Base-by-base conservation (phyloP, 495 filamentous ascomycete species). In the Trypethelium eluteriae region DNA sequence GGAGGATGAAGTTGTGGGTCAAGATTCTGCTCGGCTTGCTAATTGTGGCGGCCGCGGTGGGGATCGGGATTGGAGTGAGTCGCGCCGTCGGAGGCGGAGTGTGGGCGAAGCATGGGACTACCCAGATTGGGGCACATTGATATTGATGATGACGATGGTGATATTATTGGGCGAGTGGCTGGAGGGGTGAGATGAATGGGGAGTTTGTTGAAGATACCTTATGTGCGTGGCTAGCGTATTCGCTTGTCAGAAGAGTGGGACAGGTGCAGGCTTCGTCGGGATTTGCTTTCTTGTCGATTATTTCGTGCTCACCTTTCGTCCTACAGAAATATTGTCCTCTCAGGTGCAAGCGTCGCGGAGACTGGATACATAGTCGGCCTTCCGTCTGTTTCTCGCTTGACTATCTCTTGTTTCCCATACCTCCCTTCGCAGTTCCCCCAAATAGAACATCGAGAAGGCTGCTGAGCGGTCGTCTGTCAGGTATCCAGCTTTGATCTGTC, bases 41-140 rank as follows among this genome's bases (percentile, higher is more conserved):
- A 14, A 78, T 84, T 5, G 74, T 87, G n/a, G 85, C 80, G 2
- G 77, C 77, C 32, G 85, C 85, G 70, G 80, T 86, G 16, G 84
- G 81, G 0, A 77, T 88, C 50, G 85, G 85, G 32, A 67, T 88
- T 67, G 85, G 85, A 2, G 85, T 88, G 63, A 83, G 81, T 3
- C 80, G 77, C 39, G 84, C 82, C 2, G 84, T 87, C 1, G 84
- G 84, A 39, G 85, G 83, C 9, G 83, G 84, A 1, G 80, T 83
- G 12, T 87, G 84, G 81, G 67, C 66, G 10, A 68, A 71, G 3
- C 39, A 72, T 16, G 69, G 69, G 10, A 62, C 67, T 56, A 69
- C 35, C 25, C 68, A 69, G 63, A 59, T 59, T 59, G 53, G 53
- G 11, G 9, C 49, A n/a, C 49, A 11, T 53, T 53, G 49, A 53